A percentile compares a stretch with the other conserved stretches of the same genome.
phyloP scores from a whole-genome alignment of 495 filamentous ascomycete species.

The Pseudotulostoma volvatum region DNA sequence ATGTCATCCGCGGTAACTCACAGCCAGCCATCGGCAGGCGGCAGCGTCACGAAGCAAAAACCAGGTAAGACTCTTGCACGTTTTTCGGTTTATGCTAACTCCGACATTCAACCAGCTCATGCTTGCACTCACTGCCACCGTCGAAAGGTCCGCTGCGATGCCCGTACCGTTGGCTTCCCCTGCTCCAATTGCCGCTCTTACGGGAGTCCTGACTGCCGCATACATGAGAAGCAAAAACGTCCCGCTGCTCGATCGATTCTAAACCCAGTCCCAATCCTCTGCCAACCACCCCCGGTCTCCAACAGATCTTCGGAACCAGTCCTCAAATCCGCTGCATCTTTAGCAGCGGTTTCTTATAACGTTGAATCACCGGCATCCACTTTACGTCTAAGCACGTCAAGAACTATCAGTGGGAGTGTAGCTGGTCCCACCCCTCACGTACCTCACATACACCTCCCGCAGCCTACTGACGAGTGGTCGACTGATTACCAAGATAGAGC shows the following conservation, averaged over 20 bases:
- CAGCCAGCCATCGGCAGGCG: neutral
- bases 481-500: conserved; percentile 17
- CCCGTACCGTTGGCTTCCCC: conserved; percentile 26
- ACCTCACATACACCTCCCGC: conserved; percentile 14
- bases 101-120: conserved; percentile 5
- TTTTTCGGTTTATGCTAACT: neutral
- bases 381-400: neutral
- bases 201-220: conserved; percentile 30
- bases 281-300: conserved; percentile 19
- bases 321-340: neutral
- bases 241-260: conserved; percentile 29
- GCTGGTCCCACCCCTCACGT: conserved; percentile 19
- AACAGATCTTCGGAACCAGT: conserved; percentile 1
- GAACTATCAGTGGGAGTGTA: too few relatives aligned
- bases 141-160: conserved; percentile 34
- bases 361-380: neutral
- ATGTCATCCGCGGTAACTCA: neutral
- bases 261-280: conserved; percentile 33
- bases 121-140: conserved; percentile 34
- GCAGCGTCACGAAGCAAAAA: neutral
- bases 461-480: conserved; percentile 7
- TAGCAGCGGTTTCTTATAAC: neutral
- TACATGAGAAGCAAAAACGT: conserved; percentile 34
- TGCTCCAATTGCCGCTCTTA: conserved; percentile 32
- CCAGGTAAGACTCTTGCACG: neutral